Conservation (phyloP, 495 filamentous ascomycete genomes). For the Hypoxylon lienhwacheense region DNA sequence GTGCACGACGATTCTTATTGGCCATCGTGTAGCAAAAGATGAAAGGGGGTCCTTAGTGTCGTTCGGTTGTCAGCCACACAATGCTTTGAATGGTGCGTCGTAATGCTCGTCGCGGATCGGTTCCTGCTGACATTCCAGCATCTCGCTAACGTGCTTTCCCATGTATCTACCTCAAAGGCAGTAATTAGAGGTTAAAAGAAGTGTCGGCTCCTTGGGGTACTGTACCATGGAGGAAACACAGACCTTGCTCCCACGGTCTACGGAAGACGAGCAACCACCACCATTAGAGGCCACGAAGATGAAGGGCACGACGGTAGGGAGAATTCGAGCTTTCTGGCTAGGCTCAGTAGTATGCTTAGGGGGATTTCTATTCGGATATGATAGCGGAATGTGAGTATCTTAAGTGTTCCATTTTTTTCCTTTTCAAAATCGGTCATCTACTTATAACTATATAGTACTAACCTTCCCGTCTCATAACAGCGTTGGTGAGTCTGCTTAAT, state of each 20-base stretch:
- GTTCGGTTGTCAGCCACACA: constrained; percentile 13
- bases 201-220: background rate
- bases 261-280: constrained; percentile 41
- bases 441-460: background rate
- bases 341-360: constrained; percentile 50
- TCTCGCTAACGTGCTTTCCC: constrained; percentile 14
- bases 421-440: background rate
- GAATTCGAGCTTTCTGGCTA: constrained; percentile 57
- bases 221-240: constrained; percentile 30
- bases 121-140: background rate
- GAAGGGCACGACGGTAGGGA: constrained; percentile 40
- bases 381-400: constrained; percentile 44
- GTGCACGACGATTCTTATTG: constrained; percentile 11
- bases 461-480: constrained; percentile 9
- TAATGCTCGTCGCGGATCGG: background rate
- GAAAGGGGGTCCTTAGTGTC: background rate
- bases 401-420: background rate
- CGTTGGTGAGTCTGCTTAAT: constrained; percentile 25
- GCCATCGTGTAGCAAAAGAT: background rate
- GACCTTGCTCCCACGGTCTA: constrained; percentile 20
- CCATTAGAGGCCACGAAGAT: constrained; percentile 41
- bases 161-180: no score
- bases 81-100: constrained; percentile 6
- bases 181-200: constrained; percentile 16
- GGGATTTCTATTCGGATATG: constrained; percentile 47